Evolutionary conservation across 2,329 filamentous ascomycete genomes (phyloP).

Genomic region (Hypoxylon sp.): DNA sequence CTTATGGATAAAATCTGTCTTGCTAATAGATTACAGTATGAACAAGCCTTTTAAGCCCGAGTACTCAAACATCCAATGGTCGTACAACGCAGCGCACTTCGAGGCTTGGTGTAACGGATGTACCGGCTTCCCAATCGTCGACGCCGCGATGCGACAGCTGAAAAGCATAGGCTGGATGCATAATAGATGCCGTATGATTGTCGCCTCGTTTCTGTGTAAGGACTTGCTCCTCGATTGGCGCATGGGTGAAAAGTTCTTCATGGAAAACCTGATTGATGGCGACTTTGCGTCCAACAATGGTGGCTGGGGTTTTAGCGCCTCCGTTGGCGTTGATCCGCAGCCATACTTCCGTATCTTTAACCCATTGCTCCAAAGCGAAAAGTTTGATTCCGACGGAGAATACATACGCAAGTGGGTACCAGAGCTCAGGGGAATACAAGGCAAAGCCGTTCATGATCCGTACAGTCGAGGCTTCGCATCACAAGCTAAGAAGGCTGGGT

Average conservation of each 20-base stretch:
- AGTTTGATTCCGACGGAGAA: constrained; percentile 82
- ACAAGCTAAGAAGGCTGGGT: constrained; percentile 75
- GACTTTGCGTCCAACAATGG: constrained; percentile 85
- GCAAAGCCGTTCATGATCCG: constrained; percentile 84
- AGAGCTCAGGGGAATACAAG: constrained; percentile 75
- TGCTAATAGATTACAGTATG: constrained; percentile 59
- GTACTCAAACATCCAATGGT: constrained; percentile 87
- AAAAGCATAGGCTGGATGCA: constrained; percentile 81
- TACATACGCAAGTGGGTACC: constrained; percentile 89
- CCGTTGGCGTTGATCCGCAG: constrained; percentile 80
- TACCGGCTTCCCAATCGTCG: constrained; percentile 87
- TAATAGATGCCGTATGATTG: constrained; percentile 87
- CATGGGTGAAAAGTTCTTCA: constrained; percentile 85
- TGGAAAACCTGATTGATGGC: constrained; percentile 83
- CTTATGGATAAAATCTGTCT: background rate
- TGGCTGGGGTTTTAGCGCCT: constrained; percentile 67
- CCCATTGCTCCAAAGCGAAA: constrained; percentile 85
- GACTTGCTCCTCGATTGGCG: constrained; percentile 88
- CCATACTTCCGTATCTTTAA: constrained; percentile 95
- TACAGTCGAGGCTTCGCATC: constrained; percentile 75
- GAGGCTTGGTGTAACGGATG: constrained; percentile 79
- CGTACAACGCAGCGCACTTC: constrained; percentile 79
- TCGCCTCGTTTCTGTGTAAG: constrained; percentile 84
- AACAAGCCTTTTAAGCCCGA: constrained; percentile 81
- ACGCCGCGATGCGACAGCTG: constrained; percentile 88